Conservation (phyloP, 805 yeast species). For the Komagataella kurtzmanii region DNA sequence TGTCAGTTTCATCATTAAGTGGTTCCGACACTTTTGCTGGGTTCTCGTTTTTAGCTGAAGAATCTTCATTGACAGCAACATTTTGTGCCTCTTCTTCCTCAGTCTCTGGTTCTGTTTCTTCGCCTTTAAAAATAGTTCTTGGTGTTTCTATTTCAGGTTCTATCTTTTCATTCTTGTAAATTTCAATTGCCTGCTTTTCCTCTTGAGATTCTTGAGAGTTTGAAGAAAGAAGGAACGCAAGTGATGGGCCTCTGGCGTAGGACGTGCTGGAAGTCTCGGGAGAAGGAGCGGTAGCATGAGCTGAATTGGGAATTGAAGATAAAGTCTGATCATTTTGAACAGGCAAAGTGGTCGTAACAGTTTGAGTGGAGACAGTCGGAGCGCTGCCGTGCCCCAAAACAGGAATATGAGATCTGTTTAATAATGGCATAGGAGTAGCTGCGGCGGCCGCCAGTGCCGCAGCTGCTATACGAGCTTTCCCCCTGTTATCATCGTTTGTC, state of each 20-base stretch:
- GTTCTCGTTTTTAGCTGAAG: not conserved
- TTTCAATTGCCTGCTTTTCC: not conserved
- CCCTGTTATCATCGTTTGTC: constrained; percentile 16
- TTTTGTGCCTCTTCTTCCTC: not conserved
- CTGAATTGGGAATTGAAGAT: not conserved
- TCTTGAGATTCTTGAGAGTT: not conserved
- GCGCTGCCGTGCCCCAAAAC: not conserved
- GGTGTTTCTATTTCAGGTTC: not conserved
- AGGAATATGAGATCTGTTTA: constrained; percentile 1
- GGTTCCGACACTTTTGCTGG: constrained; percentile 9
- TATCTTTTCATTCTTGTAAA: not conserved
- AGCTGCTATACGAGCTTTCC: constrained; percentile 55
- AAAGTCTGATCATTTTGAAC: not conserved
- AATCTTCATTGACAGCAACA: not conserved
- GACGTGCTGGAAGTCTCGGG: not conserved
- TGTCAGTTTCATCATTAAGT: constrained; percentile 7
- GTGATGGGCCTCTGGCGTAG: not conserved
- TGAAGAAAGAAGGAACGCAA: not conserved
- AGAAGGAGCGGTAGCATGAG: not conserved
- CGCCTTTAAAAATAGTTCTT: not conserved
- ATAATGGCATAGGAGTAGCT: constrained; percentile 52
- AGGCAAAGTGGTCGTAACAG: not conserved
- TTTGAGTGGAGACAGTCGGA: not conserved
- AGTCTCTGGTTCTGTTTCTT: constrained; percentile 1
- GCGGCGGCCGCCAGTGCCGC: constrained; percentile 80